A percentile compares a stretch with the other conserved stretches of the same genome.
Conservation (phyloP, 2,329 filamentous ascomycete species). For the Monosporascus sp. region DNA sequence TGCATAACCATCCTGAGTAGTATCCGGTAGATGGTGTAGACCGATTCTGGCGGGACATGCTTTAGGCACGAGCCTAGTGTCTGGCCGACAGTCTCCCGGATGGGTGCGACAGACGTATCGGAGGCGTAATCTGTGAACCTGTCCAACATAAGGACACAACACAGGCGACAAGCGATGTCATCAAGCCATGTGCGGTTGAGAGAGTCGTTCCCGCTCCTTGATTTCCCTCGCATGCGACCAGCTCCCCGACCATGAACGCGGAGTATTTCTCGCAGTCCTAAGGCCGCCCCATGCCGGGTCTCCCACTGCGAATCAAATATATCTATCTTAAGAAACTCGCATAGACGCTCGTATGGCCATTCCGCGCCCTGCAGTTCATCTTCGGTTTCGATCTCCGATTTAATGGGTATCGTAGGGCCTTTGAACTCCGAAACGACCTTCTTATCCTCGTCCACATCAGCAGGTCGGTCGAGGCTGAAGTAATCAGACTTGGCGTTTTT, state of each 20-base stretch:
- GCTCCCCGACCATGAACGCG: constrained; percentile 88
- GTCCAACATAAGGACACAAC: constrained; percentile 95
- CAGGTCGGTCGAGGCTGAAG: constrained; percentile 78
- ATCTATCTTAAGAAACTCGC: constrained; percentile 89
- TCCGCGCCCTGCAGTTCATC: constrained; percentile 72
- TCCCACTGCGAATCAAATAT: constrained; percentile 94
- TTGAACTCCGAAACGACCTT: constrained; percentile 97
- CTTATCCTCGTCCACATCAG: constrained; percentile 77
- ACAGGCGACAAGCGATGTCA: constrained; percentile 89
- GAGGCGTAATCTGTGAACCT: constrained; percentile 97
- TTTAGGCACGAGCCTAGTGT: constrained; percentile 84
- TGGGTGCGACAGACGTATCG: constrained; percentile 93
- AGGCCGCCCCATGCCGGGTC: constrained; percentile 89
- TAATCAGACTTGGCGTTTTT: constrained; percentile 73
- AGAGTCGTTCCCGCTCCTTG: constrained; percentile 67
- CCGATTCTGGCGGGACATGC: constrained; percentile 73
- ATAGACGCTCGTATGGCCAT: constrained; percentile 93
- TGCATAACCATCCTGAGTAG: constrained; percentile 91
- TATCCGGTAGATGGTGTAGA: constrained; percentile 78
- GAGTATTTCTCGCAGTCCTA: constrained; percentile 87
- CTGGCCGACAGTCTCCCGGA: constrained; percentile 91
- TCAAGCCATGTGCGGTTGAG: constrained; percentile 86
- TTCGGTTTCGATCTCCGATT: constrained; percentile 78
- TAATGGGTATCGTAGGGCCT: constrained; percentile 72
- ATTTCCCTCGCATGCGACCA: constrained; percentile 68